These are phyloP conservation scores for Silene conica DNA, from an alignment of 148 eudicot genomes.

Conservation along the genomic window DNA sequence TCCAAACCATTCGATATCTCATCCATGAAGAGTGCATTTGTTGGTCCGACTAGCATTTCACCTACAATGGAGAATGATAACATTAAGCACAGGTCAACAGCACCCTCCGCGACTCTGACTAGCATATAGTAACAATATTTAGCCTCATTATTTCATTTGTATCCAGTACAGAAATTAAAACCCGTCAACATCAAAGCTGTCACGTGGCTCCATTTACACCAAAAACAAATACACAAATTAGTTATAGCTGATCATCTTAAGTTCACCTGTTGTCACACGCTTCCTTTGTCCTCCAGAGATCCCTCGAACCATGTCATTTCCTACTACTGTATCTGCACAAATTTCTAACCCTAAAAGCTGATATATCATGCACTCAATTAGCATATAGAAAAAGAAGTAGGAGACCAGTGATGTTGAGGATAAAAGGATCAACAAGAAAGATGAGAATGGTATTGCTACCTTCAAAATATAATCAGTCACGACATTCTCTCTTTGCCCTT, in stretches of 20 bases:
- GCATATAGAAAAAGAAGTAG: not conserved
- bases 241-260: not conserved
- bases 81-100: not conserved
- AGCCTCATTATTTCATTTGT: not conserved
- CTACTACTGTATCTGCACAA: slow-evolving; percentile 41
- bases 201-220: not conserved
- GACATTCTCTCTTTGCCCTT: slow-evolving; percentile 30
- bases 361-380: not conserved
- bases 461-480: slow-evolving; percentile 33
- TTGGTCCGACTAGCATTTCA: slow-evolving; percentile 54
- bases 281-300: slow-evolving; percentile 51
- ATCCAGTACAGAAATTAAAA: not conserved
- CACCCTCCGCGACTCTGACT: not conserved
- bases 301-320: slow-evolving; percentile 41
- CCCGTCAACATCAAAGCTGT: not conserved
- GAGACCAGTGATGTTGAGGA: not conserved
- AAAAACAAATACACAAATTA: too few relatives aligned
- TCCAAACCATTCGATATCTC: slow-evolving; percentile 59
- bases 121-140: not conserved
- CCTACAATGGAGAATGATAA: slow-evolving; percentile 24
- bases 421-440: slow-evolving; percentile 1
- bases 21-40: slow-evolving; percentile 48
- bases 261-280: slow-evolving; percentile 41
- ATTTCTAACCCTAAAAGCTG: slow-evolving; percentile 40
- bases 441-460: slow-evolving; percentile 25